Conservation (phyloP, 2,329 filamentous ascomycete species). For the Beauveria brongniartii region DNA sequence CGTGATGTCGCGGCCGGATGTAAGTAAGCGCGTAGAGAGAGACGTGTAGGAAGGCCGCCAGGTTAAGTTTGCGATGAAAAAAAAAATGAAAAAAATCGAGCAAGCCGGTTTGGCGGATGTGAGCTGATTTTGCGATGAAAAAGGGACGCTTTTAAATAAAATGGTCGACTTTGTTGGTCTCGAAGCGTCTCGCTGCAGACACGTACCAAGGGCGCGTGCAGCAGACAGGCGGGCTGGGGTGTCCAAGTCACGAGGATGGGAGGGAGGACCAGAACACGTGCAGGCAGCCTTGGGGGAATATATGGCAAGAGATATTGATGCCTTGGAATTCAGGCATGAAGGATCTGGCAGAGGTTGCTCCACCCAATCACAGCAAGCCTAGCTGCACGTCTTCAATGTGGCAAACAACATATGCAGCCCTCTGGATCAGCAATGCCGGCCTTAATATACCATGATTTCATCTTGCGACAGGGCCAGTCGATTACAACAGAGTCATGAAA, state of each 20-base stretch:
- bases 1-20: conserved; percentile 35
- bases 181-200: background rate
- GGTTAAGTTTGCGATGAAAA: conserved; percentile 6
- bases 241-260: conserved; percentile 30
- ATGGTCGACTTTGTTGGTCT: conserved; percentile 13
- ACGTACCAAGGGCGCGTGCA: conserved; percentile 5
- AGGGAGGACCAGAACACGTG: conserved; percentile 32
- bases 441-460: background rate
- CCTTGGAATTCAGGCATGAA: background rate
- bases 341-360: background rate
- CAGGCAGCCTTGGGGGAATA: conserved; percentile 31
- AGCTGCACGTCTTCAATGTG: background rate
- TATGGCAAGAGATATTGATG: conserved; percentile 18
- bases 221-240: conserved; percentile 4
- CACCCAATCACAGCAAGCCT: background rate
- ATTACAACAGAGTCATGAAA: too few species aligned
- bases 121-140: conserved; percentile 5
- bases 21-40: conserved; percentile 21
- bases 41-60: conserved; percentile 9
- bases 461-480: too few species aligned
- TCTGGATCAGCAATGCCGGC: background rate
- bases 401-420: background rate
- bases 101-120: background rate
- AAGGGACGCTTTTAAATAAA: background rate
- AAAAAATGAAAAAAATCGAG: conserved; percentile 2